Evolutionary conservation across 345 rosid genomes (phyloP).

Genomic region (Citrus glauca): DNA sequence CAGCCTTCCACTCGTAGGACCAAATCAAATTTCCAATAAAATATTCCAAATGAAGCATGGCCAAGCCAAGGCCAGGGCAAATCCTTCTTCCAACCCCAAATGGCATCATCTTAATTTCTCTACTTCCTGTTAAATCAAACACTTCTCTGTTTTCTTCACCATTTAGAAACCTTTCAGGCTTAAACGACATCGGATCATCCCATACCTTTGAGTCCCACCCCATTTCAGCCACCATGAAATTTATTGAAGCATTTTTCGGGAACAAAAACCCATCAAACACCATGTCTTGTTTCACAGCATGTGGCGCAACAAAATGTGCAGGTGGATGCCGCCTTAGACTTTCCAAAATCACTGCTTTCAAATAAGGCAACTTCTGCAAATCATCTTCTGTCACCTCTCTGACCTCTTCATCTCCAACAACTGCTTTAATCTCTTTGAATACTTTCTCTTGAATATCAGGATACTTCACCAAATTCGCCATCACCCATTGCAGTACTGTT

Average conservation of each 20-base stretch:
- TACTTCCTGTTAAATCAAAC: conserved; percentile 7
- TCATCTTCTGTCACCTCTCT: conserved; percentile 2
- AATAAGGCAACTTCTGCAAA: conserved; percentile 7
- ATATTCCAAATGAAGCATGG: conserved; percentile 11
- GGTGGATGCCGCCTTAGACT: conserved; percentile 10
- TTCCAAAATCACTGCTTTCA: conserved; percentile 5
- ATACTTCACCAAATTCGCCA: conserved; percentile 7
- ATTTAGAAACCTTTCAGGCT: not conserved
- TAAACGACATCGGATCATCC: conserved; percentile 12
- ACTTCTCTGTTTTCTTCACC: not conserved
- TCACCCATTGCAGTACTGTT: conserved; percentile 4
- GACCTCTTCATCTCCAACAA: not conserved
- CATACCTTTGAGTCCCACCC: not conserved
- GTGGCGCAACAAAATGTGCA: not conserved
- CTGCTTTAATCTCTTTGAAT: not conserved
- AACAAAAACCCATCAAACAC: not conserved
- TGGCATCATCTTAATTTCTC: conserved; percentile 17
- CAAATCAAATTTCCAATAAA: conserved; percentile 5
- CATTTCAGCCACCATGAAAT: conserved; percentile 3
- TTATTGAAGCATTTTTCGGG: not conserved
- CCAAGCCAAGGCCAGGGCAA: conserved; percentile 10
- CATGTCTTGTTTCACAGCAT: not conserved
- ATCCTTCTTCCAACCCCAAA: conserved; percentile 18
- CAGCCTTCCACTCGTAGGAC: not conserved
- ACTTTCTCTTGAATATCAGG: not conserved